Conservation (phyloP, 257 asterid genomes). For the Phtheirospermum japonicum region DNA sequence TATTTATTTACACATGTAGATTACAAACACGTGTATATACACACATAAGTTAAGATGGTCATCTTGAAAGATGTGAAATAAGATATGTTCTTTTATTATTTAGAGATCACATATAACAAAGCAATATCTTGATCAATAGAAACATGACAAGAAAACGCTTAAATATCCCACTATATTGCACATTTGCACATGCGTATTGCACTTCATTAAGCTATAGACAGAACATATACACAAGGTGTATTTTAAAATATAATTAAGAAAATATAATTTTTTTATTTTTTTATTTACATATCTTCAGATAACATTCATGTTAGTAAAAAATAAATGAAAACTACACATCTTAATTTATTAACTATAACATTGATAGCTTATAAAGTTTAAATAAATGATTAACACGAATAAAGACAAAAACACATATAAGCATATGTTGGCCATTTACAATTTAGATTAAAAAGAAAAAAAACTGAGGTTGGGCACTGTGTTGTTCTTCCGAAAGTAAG, state of each 20-base stretch:
- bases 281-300: neutral
- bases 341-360: neutral
- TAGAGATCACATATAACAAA: neutral
- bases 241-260: neutral
- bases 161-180: neutral
- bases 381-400: neutral
- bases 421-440: neutral
- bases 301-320: neutral
- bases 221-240: neutral
- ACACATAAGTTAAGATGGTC: neutral
- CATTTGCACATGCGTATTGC: neutral
- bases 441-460: neutral
- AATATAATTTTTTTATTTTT: neutral
- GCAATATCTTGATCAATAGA: neutral
- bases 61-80: neutral
- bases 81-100: neutral
- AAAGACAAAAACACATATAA: neutral
- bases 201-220: conserved; percentile 1
- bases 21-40: neutral
- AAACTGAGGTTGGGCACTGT: too few relatives aligned
- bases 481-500: too few relatives aligned
- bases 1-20: neutral
- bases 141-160: neutral
- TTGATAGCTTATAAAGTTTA: neutral
- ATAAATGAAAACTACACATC: neutral